Conservation (phyloP, 2,329 filamentous ascomycete species). For the Curvularia sp. region DNA sequence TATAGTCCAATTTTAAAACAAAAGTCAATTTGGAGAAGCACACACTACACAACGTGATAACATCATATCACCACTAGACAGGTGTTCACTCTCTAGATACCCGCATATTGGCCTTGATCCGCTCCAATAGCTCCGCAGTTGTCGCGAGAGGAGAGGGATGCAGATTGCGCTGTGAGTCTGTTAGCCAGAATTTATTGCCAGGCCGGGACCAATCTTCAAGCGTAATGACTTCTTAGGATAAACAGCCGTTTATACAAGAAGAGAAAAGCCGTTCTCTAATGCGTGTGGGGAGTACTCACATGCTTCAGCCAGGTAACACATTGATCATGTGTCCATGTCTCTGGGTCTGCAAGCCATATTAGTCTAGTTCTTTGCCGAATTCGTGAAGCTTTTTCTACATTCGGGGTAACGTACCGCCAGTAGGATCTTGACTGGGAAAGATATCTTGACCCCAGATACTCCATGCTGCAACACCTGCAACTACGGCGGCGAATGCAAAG, state of each 20-base stretch:
- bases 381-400: not conserved
- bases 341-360: conserved; percentile 59
- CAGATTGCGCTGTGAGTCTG: conserved; percentile 64
- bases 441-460: conserved; percentile 85
- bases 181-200: conserved; percentile 1
- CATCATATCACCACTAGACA: not conserved
- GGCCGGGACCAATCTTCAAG: not conserved
- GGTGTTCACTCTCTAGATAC: conserved; percentile 36
- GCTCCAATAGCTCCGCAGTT: conserved; percentile 69
- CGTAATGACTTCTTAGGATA: not conserved
- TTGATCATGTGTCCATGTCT: conserved; percentile 80
- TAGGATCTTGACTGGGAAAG: conserved; percentile 83
- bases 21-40: not conserved
- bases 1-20: not conserved
- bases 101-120: conserved; percentile 73
- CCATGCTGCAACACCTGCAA: conserved; percentile 83
- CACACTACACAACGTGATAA: not conserved
- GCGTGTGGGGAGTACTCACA: conserved; percentile 63
- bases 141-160: conserved; percentile 66
- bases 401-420: conserved; percentile 64
- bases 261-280: not conserved
- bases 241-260: not conserved
- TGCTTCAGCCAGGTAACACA: conserved; percentile 79
- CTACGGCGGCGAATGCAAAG: conserved; percentile 73
- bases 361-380: not conserved